Percentiles rank a stretch among this genome's conserved stretches.
Conservation (phyloP, 2,329 filamentous ascomycete genomes). For the Hypoxylon sp. region DNA sequence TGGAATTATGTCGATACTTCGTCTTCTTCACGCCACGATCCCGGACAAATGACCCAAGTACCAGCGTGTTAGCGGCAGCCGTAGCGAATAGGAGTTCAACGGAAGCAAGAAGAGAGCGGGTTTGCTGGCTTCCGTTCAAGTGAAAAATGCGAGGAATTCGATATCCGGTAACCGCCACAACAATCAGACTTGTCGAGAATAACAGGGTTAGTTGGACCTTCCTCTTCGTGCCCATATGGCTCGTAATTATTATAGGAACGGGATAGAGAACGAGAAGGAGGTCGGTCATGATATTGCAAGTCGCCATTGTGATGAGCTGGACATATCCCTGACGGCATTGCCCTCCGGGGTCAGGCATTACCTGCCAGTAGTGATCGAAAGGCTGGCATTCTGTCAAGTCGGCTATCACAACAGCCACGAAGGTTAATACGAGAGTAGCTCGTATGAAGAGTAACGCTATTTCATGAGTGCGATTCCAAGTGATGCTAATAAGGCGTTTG, state of each 20-base stretch:
- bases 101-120: slow-evolving; percentile 88
- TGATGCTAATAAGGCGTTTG: slow-evolving; percentile 82
- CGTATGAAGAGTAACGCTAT: slow-evolving; percentile 77
- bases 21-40: slow-evolving; percentile 91
- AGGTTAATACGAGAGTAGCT: slow-evolving; percentile 80
- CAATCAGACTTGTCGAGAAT: slow-evolving; percentile 85
- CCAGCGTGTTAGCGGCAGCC: slow-evolving; percentile 85
- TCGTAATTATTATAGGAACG: slow-evolving; percentile 85
- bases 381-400: slow-evolving; percentile 87
- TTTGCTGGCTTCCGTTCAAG: slow-evolving; percentile 80
- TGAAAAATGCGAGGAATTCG: slow-evolving; percentile 83
- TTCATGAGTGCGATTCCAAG: slow-evolving; percentile 84
- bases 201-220: slow-evolving; percentile 83
- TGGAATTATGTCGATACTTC: slow-evolving; percentile 77
- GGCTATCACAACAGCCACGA: slow-evolving; percentile 82
- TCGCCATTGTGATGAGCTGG: slow-evolving; percentile 90
- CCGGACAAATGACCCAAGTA: slow-evolving; percentile 91
- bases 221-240: slow-evolving; percentile 78
- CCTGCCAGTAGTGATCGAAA: slow-evolving; percentile 81
- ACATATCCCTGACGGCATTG: slow-evolving; percentile 87
- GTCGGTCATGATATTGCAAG: slow-evolving; percentile 89
- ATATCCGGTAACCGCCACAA: slow-evolving; percentile 83
- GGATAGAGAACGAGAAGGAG: slow-evolving; percentile 88
- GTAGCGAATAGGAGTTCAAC: slow-evolving; percentile 91
- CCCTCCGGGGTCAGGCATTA: slow-evolving; percentile 85